Conservation (phyloP, 2,329 filamentous ascomycete species). For the Huntiella moniliformis region DNA sequence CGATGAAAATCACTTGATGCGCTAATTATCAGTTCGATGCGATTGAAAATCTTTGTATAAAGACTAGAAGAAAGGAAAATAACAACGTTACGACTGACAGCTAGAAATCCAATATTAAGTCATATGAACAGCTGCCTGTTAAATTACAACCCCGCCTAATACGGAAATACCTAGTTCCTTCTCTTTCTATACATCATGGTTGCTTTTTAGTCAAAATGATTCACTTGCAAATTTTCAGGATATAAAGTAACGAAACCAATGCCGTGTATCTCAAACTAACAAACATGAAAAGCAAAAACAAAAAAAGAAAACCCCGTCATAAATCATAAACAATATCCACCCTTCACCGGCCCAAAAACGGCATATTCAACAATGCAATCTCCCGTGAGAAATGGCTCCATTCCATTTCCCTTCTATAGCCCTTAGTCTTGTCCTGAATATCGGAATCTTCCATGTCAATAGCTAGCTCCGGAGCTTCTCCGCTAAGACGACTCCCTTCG, state of each 20-base stretch:
- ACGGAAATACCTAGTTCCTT: no score
- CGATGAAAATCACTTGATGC: no score
- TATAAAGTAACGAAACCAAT: not conserved
- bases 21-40: no score
- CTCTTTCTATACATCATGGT: not conserved
- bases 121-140: no score
- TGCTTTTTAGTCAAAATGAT: not conserved
- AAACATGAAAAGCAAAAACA: not conserved
- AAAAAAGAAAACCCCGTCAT: not conserved
- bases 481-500: conserved; percentile 47
- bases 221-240: not conserved
- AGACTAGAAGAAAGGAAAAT: no score
- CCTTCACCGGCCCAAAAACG: conserved; percentile 34
- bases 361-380: conserved; percentile 88
- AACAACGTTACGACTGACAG: no score
- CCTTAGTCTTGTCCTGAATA: not conserved
- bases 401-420: conserved; percentile 51
- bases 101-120: no score
- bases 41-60: no score
- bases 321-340: not conserved
- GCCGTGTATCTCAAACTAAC: not conserved
- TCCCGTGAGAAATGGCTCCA: conserved; percentile 79
- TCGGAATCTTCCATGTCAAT: not conserved
- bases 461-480: conserved; percentile 11
- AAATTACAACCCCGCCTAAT: no score